phyloP scores from a whole-genome alignment of 2,329 filamentous ascomycete species.

The Exophiala mesophila region DNA sequence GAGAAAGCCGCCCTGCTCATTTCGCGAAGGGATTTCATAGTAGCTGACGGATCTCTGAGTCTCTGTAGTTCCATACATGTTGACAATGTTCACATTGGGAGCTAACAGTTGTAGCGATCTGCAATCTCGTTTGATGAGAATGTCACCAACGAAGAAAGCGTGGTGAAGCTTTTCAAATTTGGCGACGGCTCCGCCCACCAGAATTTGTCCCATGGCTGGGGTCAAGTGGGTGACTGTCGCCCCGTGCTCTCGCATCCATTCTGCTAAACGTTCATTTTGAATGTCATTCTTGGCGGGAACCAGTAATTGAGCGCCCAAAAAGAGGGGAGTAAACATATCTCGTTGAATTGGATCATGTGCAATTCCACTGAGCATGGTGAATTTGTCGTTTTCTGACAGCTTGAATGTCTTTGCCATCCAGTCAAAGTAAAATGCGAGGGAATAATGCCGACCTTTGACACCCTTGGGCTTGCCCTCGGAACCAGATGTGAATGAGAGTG shows the following conservation, averaged over 20 bases:
- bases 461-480: slow-evolving; percentile 77
- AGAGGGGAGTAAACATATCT: slow-evolving; percentile 87
- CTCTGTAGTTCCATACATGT: slow-evolving; percentile 88
- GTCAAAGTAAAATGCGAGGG: slow-evolving; percentile 76
- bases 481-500: slow-evolving; percentile 69
- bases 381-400: slow-evolving; percentile 65
- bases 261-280: slow-evolving; percentile 74
- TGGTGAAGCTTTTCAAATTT: slow-evolving; percentile 71
- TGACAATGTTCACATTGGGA: slow-evolving; percentile 68
- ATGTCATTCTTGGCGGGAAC: slow-evolving; percentile 80
- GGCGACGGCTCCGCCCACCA: slow-evolving; percentile 76
- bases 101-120: slow-evolving; percentile 69
- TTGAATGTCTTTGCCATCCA: slow-evolving; percentile 89
- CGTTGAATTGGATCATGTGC: slow-evolving; percentile 57
- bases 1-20: slow-evolving; percentile 58
- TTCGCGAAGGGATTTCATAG: slow-evolving; percentile 67
- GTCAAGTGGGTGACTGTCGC: slow-evolving; percentile 84
- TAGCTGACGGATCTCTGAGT: slow-evolving; percentile 77
- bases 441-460: slow-evolving; percentile 82
- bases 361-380: slow-evolving; percentile 81
- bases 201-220: slow-evolving; percentile 92
- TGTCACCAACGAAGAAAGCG: slow-evolving; percentile 88
- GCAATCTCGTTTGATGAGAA: slow-evolving; percentile 81
- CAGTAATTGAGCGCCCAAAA: slow-evolving; percentile 73
- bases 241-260: slow-evolving; percentile 76